Evolutionary conservation across 139 green algal species (phyloP), one percentile per base, ranked within the genome.

Genomic region (Pleodorina starrii): DNA sequence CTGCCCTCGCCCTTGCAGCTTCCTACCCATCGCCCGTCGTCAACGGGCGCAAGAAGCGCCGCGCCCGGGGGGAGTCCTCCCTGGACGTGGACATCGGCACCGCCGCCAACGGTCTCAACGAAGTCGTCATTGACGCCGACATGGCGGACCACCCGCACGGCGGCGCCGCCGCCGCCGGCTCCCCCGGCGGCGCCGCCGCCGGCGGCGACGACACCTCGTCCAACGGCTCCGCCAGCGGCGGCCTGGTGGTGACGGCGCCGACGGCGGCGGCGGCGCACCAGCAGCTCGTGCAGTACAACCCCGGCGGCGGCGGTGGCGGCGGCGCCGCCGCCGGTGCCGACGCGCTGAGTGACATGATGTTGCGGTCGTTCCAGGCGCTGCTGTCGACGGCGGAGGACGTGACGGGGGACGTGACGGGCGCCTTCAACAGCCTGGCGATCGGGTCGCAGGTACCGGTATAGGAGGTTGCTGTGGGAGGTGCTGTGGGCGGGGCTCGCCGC

Each of bases 31-130:
- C 69, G 17, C 17, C 48, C 29, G 43, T 85, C 32, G 74, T 43
- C 27, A 50, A 73, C 84, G 93, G 92, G 60, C 93, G 93, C 48
- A 94, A 94, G 90, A 96, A 96, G 87, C 72, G 93, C 46, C 88
- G 93, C 5, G 91, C 90, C 5, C 92, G 60, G 3, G 60, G 81
- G 6, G 81, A 57, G 14, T 78, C 40, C 51, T 46, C 60, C n/a
- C 36, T 77, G n/a, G 77, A 81, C 40, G 59, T 78, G 46, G 90
- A 87, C 57, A 6, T 74, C 27, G 57, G 40, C 77, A 21, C 36
- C 63, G 66, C 68, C 46, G 74, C 75, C n/a, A 43, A 12, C 60
- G 86, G 54, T 57, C 79, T 71, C 57, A 80, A 44, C 86, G 80
- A 89, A 38, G 74, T 73, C 29, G 79, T 60, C 46, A 81, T 86